A percentile compares a stretch with the other conserved stretches of the same genome.
Evolutionary conservation across 2,329 filamentous ascomycete species (phyloP).

Genomic region (Sclerotinia nivalis): DNA sequence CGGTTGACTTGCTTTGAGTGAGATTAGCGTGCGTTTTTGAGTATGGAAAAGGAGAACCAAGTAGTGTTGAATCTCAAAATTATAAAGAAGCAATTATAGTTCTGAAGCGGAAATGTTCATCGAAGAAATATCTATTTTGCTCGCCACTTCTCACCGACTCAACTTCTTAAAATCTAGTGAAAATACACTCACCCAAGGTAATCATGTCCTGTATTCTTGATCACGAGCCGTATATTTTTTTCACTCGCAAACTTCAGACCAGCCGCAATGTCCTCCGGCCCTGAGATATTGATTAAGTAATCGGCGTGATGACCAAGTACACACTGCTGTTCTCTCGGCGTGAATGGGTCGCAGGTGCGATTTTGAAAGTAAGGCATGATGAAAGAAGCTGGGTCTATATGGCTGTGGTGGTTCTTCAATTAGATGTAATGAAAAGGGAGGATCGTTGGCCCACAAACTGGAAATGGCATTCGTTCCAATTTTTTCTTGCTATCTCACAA

Average conservation of each 20-base stretch:
- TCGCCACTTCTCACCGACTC: no score
- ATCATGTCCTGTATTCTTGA: conserved; percentile 49
- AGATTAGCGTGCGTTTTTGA: no score
- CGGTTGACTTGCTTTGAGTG: not conserved
- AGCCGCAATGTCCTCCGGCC: conserved; percentile 13
- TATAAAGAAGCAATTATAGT: not conserved
- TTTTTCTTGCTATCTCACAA: conserved; percentile 17
- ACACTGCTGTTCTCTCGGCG: conserved; percentile 42
- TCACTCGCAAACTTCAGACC: conserved; percentile 40
- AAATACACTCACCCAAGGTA: conserved; percentile 30
- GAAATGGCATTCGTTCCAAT: not conserved
- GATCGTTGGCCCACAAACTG: conserved; percentile 40
- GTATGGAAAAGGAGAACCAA: no score
- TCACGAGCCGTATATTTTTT: conserved; percentile 38
- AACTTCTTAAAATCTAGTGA: no score
- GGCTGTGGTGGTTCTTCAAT: conserved; percentile 38
- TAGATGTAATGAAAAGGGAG: conserved; percentile 28
- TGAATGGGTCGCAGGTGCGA: conserved; percentile 35
- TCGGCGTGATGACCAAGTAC: conserved; percentile 29
- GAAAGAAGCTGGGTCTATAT: not conserved
- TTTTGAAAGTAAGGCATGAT: conserved; percentile 17
- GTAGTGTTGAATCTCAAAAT: conserved; percentile 45
- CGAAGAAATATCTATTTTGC: no score
- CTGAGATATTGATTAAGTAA: conserved; percentile 30
- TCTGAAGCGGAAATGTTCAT: not conserved